Conservation (phyloP, 2,329 filamentous ascomycete species). For the Thermochaetoides dissita region DNA sequence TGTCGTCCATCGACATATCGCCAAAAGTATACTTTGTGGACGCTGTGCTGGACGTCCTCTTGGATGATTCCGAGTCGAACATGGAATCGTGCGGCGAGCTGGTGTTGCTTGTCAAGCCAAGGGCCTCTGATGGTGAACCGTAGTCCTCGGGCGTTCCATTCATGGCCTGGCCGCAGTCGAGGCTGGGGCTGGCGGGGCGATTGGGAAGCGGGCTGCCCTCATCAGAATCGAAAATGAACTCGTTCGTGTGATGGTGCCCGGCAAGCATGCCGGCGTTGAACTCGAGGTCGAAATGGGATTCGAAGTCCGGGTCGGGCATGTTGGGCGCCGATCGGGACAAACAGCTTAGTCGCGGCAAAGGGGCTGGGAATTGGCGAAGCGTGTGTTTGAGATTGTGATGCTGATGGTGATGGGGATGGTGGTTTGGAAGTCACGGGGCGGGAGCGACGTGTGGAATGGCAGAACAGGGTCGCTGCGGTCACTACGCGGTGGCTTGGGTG, state of each 20-base stretch:
- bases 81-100: conserved; percentile 14
- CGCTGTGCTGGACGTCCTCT: conserved; percentile 31
- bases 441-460: no score
- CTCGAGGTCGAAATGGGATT: conserved; percentile 6
- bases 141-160: conserved; percentile 4
- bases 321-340: background rate
- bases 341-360: no score
- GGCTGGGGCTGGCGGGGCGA: conserved; percentile 5
- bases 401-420: no score
- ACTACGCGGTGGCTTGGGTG: no score
- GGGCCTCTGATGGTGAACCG: conserved; percentile 10
- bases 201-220: conserved; percentile 10
- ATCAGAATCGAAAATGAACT: conserved; percentile 13
- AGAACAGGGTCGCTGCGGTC: no score
- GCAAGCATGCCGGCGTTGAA: conserved; percentile 1
- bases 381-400: no score
- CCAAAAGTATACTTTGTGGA: conserved; percentile 30
- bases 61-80: conserved; percentile 33
- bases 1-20: conserved; percentile 31
- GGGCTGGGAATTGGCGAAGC: no score
- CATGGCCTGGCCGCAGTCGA: conserved; percentile 6
- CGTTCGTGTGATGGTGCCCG: conserved; percentile 2
- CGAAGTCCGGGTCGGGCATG: conserved; percentile 7
- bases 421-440: no score
- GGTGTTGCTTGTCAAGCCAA: conserved; percentile 2